These are phyloP conservation scores for Trifolium pratense DNA, from an alignment of 306 rosid genomes.

Conservation along the genomic window DNA sequence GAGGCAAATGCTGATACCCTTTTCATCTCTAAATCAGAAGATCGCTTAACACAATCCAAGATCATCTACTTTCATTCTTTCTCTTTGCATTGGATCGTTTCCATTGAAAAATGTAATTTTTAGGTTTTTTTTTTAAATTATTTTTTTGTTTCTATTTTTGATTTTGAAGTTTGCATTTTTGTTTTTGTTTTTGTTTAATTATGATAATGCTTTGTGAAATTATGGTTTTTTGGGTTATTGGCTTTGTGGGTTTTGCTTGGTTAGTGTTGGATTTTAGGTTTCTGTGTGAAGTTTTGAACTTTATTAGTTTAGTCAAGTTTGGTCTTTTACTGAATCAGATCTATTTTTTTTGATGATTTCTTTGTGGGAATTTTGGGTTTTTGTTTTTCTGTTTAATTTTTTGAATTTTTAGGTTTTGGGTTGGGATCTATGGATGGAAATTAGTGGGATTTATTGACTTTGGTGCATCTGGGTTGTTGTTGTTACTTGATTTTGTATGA, in stretches of 20 bases:
- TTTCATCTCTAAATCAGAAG: conserved; percentile 58
- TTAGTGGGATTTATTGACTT: conserved; percentile 47
- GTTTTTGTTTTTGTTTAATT: conserved; percentile 19
- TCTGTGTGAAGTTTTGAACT: conserved; percentile 38
- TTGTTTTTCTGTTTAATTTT: conserved; percentile 40
- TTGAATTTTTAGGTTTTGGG: conserved; percentile 44
- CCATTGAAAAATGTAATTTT: conserved; percentile 50
- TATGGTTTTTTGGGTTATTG: conserved; percentile 13
- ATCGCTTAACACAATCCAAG: conserved; percentile 66
- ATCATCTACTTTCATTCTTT: conserved; percentile 58
- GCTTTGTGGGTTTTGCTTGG: conserved; percentile 47
- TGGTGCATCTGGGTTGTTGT: conserved; percentile 40
- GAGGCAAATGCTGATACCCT: conserved; percentile 65
- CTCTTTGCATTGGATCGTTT: conserved; percentile 58
- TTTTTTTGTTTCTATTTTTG: background rate
- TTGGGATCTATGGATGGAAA: conserved; percentile 65
- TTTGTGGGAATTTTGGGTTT: conserved; percentile 51
- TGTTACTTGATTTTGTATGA: conserved; percentile 12
- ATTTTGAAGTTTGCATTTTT: conserved; percentile 47
- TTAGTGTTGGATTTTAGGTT: conserved; percentile 56
- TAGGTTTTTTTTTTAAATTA: conserved; percentile 31
- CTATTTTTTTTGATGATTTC: conserved; percentile 53
- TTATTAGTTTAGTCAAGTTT: conserved; percentile 44
- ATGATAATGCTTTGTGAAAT: conserved; percentile 41
- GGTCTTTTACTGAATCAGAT: conserved; percentile 67